Evolutionary conservation across 75 land plant species (phyloP).

Genomic region (Chamaecyparis obtusa): DNA sequence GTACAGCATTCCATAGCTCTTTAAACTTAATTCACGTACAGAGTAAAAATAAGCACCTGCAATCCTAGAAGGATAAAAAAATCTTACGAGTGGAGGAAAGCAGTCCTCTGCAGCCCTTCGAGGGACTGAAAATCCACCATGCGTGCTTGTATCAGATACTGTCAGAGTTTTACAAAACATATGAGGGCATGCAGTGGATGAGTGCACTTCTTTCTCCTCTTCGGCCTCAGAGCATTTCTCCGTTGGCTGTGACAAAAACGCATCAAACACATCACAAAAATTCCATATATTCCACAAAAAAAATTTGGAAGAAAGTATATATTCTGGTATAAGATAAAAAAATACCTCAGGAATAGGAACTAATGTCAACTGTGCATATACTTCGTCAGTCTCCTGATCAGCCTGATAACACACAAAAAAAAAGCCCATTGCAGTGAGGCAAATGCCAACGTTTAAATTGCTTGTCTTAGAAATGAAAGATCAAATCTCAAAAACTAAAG

Average conservation of each 20-base stretch:
- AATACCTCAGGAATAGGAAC: conserved; percentile 34
- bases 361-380: conserved; percentile 42
- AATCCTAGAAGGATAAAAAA: background rate
- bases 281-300: background rate
- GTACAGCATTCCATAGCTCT: background rate
- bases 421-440: background rate
- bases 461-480: background rate
- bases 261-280: background rate
- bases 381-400: conserved; percentile 49
- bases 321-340: background rate
- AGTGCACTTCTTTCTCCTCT: background rate
- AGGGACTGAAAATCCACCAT: conserved; percentile 90
- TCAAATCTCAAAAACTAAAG: background rate
- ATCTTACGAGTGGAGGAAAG: conserved; percentile 80
- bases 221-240: background rate
- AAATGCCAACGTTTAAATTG: conserved; percentile 1
- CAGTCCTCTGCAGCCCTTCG: conserved; percentile 91
- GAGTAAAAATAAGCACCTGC: background rate
- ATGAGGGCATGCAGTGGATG: conserved; percentile 26
- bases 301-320: background rate
- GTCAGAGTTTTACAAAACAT: conserved; percentile 89
- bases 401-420: conserved; percentile 22
- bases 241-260: conserved; percentile 5
- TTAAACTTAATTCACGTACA: background rate
- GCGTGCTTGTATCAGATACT: conserved; percentile 85